Evolutionary conservation across 805 yeast species (phyloP), one percentile per base, ranked within the genome.

Genomic region (Millerozyma acaciae): DNA sequence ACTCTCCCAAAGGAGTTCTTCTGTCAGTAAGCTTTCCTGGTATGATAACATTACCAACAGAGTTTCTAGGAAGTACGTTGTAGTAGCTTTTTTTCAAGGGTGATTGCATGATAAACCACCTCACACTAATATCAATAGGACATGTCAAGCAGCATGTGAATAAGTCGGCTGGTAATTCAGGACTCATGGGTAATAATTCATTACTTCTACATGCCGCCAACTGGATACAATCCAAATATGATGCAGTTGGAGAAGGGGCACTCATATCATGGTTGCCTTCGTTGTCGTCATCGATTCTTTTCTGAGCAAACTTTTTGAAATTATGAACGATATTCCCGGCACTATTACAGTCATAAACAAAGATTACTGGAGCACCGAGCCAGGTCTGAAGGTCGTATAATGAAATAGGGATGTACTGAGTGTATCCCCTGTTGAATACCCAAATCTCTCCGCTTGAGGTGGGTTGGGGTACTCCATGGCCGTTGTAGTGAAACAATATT

Each of bases 391-490:
- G 65, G 51, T 93, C 98, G 57, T 85, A 88, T n/a, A 93, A 62
- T 7, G 96, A 85, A 2, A 93, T 93, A 1, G 98, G 98, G 38
- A 93, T 93, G 55, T 93, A 93, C 61, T 93, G 98, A 1, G 98
- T 93, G 55, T 89, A 93, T 1, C 96, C 96, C 45, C 97, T 69
- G 57, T 93, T 93, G 65, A 93, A 93, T 8, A 93, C 97, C 98
- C 98, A 93, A 17, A 93, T 86, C 53, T 93, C 98, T 16, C 98
- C 98, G 28, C 89, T 78, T 21, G 87, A 79, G 0, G 98, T 93
- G 0, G 98, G 97, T 48, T 87, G 87, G 0, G 98, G 98, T 2
- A 93, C 98, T 16, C 98, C 98, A 53, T 93, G 98, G 5, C 98
- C 98, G 48, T 93, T 93, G 56, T 93, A 93, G 55, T 93, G 97